Base-by-base conservation (phyloP, 192 early-diverging fungal genomes). In the Chytriomyces sp. region DNA sequence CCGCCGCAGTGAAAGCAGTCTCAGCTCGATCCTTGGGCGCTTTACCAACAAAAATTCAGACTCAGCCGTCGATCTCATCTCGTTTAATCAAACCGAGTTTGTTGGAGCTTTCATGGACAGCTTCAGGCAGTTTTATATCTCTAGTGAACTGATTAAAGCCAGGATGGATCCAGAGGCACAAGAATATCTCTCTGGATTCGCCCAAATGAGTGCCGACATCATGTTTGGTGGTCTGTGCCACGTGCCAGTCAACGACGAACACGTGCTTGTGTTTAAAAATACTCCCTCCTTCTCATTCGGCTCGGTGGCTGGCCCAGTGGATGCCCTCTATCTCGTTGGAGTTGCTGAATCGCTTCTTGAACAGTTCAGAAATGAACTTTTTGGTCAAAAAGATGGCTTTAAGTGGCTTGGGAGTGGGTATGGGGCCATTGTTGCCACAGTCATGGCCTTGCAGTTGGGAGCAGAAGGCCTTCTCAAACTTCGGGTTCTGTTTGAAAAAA, bases 351-450 rank as follows among this genome's bases (percentile, higher is more conserved):
- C n/a, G 14, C 31, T 75, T 3, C 14, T 66, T 28, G 17, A 44
- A 33, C 54, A 54, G 54, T 75, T 75, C 37, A 17, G 66, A n/a
- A 37, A 32, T 17, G 55, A 69, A 25, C 25, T 68, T 36, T 57
- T 75, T 28, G 5, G 34, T 5, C 10, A 32, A 28, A 38, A 40
- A n/a, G 36, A 52, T 19, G 74, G 55, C 3, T 59, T 58, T 36
- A 57, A 67, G 38, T 75, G 56, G 56, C 44, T 75, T 19, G 74
- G 74, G 5, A 34, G 64, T 39, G 74, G 74, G n/a, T 69, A 59
- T 52, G 74, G 74, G 22, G 56, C 53, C 2, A 39, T 75, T 19
- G 74, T 75, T 25, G 74, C 74, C 10, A 66, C 74, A 33, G 74
- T 59, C 12, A 75, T 75, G 74, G 74, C 74, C 4, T 31, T 75